Conservation (phyloP, 2,329 filamentous ascomycete species). For the Berkeleyomyces rouxiae region DNA sequence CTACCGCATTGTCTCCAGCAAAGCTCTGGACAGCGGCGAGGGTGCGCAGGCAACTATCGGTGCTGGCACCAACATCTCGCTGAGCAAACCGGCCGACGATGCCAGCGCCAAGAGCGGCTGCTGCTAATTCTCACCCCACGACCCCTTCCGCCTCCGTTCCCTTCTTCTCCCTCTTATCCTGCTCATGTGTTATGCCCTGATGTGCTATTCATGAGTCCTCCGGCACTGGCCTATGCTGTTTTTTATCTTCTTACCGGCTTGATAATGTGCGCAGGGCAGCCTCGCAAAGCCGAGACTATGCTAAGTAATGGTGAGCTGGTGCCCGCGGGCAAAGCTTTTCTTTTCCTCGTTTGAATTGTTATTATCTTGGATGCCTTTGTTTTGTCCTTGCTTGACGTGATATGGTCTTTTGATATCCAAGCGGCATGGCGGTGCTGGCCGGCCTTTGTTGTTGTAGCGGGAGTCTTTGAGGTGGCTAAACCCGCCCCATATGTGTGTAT, state of each 20-base stretch:
- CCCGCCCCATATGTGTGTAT: background rate
- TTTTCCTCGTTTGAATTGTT: slow-evolving; percentile 3
- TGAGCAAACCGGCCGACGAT: slow-evolving; percentile 71
- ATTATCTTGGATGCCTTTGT: slow-evolving; percentile 8
- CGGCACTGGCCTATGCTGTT: background rate
- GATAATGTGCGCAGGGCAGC: slow-evolving; percentile 3
- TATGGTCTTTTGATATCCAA: background rate
- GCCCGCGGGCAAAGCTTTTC: slow-evolving; percentile 4
- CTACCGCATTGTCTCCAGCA: slow-evolving; percentile 97
- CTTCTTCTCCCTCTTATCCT: background rate
- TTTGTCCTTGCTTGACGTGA: background rate
- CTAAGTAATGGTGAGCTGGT: slow-evolving; percentile 5
- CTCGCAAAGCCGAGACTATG: slow-evolving; percentile 1
- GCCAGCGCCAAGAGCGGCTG: slow-evolving; percentile 59
- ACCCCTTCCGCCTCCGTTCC: too few relatives aligned
- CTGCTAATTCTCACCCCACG: slow-evolving; percentile 43
- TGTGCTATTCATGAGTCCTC: slow-evolving; percentile 6
- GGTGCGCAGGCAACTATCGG: slow-evolving; percentile 62
- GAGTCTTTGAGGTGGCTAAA: background rate
- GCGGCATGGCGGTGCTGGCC: background rate
- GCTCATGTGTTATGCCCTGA: slow-evolving; percentile 11
- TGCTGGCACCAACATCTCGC: slow-evolving; percentile 66
- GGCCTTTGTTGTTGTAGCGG: background rate
- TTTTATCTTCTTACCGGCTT: slow-evolving; percentile 3
- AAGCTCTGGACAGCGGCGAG: slow-evolving; percentile 84